These are phyloP conservation scores for Aspergillus alliaceus DNA, from an alignment of 2,329 filamentous ascomycete species.

Conservation along the genomic window DNA sequence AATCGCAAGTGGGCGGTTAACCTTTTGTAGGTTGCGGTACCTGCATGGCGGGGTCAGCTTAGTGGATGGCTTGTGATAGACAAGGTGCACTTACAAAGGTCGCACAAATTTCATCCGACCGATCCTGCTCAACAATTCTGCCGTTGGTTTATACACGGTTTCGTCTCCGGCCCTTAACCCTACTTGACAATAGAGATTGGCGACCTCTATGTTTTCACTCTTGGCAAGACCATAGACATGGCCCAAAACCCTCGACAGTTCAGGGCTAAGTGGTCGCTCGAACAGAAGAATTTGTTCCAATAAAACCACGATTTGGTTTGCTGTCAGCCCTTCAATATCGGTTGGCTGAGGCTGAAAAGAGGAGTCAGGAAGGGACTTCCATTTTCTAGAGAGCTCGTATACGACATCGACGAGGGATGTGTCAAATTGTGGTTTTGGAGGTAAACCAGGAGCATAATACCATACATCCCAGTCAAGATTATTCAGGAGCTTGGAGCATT, in stretches of 20 bases:
- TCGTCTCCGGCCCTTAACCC: constrained; percentile 73
- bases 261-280: constrained; percentile 60
- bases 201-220: constrained; percentile 85
- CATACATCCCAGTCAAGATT: constrained; percentile 85
- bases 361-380: constrained; percentile 58
- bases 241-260: constrained; percentile 71
- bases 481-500: constrained; percentile 60
- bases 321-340: constrained; percentile 74
- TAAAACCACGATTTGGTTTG: constrained; percentile 90
- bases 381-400: constrained; percentile 78
- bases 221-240: constrained; percentile 69
- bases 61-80: neutral
- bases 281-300: constrained; percentile 75
- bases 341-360: constrained; percentile 61
- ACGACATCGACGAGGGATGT: constrained; percentile 83
- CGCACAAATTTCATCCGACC: constrained; percentile 98
- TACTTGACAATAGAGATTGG: constrained; percentile 75
- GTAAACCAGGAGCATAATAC: constrained; percentile 86
- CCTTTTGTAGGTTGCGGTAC: constrained; percentile 69
- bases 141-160: constrained; percentile 68
- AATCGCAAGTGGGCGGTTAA: constrained; percentile 72
- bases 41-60: constrained; percentile 23
- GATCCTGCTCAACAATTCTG: constrained; percentile 74
- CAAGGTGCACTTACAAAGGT: constrained; percentile 60
- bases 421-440: constrained; percentile 88